Conservation (phyloP, 306 rosid species). For the Lathyrus tuberosus region DNA sequence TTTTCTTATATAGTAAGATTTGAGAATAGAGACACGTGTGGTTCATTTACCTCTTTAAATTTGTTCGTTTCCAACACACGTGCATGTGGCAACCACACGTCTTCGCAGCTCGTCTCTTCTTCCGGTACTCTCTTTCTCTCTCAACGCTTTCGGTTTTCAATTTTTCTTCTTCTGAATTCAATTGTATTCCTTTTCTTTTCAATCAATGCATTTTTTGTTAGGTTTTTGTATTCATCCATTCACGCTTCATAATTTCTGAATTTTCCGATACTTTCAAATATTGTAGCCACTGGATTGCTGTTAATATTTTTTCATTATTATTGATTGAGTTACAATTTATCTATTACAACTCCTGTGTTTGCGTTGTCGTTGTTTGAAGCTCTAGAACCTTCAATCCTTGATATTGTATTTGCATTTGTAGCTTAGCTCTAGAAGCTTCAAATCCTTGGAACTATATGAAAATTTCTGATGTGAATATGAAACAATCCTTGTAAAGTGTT, state of each 20-base stretch:
- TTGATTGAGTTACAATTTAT: constrained; percentile 12
- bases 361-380: constrained; percentile 1
- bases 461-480: not conserved
- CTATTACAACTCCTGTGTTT: not conserved
- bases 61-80: constrained; percentile 20
- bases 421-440: constrained; percentile 29
- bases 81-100: constrained; percentile 63
- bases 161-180: constrained; percentile 28
- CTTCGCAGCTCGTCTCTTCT: constrained; percentile 40
- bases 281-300: not conserved
- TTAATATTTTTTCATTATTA: not conserved
- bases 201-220: constrained; percentile 6
- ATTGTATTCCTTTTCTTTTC: constrained; percentile 10
- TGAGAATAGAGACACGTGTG: constrained; percentile 15
- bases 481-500: not conserved
- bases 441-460: constrained; percentile 1
- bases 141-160: constrained; percentile 5
- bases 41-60: not conserved
- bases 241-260: constrained; percentile 5
- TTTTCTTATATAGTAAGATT: too few relatives aligned
- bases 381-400: constrained; percentile 23
- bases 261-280: not conserved
- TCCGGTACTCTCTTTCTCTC: constrained; percentile 22
- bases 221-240: constrained; percentile 33
- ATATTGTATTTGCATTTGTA: constrained; percentile 10